Conservation (phyloP, 2,329 filamentous ascomycete genomes). For the Dactylellina haptotyla region DNA sequence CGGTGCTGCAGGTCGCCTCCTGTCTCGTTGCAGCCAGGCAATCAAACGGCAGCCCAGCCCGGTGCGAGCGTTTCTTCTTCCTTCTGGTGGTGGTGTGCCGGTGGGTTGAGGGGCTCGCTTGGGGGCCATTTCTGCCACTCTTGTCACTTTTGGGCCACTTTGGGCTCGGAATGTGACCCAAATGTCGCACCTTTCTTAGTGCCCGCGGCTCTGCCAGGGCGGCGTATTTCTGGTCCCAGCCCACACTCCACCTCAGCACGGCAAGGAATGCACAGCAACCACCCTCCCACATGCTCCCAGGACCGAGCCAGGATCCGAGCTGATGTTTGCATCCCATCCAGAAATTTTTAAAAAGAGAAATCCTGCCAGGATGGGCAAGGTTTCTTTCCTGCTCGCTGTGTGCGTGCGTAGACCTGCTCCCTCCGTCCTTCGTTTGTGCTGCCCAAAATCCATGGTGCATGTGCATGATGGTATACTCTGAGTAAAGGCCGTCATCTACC, state of each 20-base stretch:
- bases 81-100: background rate
- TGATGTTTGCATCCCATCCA: constrained; percentile 51
- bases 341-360: background rate
- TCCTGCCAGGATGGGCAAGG: constrained; percentile 31
- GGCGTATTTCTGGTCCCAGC: constrained; percentile 50
- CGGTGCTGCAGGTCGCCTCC: constrained; percentile 17
- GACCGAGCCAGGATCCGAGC: constrained; percentile 11
- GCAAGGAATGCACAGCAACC: constrained; percentile 37
- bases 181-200: constrained; percentile 18
- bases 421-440: constrained; percentile 18
- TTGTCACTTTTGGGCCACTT: background rate
- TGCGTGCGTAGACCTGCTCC: constrained; percentile 34
- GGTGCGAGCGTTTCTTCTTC: constrained; percentile 11
- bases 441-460: no score
- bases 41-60: constrained; percentile 20
- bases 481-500: constrained; percentile 26
- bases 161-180: background rate
- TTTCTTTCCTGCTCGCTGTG: background rate
- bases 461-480: constrained; percentile 23
- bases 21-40: constrained; percentile 17
- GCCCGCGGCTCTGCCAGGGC: constrained; percentile 11
- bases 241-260: constrained; percentile 34
- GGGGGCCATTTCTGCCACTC: background rate
- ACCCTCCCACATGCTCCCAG: constrained; percentile 21
- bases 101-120: background rate